Evolutionary conservation across 2,329 filamentous ascomycete genomes (phyloP).

Genomic region (Botrytis sinoallii): DNA sequence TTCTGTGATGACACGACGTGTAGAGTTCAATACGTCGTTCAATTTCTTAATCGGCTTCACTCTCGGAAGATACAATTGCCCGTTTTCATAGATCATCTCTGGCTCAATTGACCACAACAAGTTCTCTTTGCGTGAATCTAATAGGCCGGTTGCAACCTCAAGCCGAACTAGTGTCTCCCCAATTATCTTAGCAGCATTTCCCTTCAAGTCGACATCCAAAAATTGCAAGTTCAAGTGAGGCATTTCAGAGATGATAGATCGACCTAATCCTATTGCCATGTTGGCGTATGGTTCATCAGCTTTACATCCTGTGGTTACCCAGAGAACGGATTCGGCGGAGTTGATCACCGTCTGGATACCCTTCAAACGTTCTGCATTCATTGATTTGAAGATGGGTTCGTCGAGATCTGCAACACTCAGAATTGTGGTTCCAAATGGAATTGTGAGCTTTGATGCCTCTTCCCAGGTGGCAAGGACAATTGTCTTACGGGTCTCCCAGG

Average conservation of each 20-base stretch:
- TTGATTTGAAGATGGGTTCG: slow-evolving; percentile 26
- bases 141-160: not conserved
- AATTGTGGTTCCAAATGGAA: slow-evolving; percentile 17
- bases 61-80: slow-evolving; percentile 23
- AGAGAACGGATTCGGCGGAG: slow-evolving; percentile 23
- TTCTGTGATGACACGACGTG: slow-evolving; percentile 20
- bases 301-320: slow-evolving; percentile 23
- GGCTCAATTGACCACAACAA: slow-evolving; percentile 25
- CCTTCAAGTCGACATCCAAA: slow-evolving; percentile 22
- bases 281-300: slow-evolving; percentile 22
- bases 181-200: slow-evolving; percentile 19
- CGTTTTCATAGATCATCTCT: slow-evolving; percentile 23
- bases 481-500: not conserved
- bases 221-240: slow-evolving; percentile 26
- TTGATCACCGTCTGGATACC: slow-evolving; percentile 1
- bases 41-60: slow-evolving; percentile 15
- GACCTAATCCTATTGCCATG: slow-evolving; percentile 25
- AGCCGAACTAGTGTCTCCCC: slow-evolving; percentile 22
- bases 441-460: slow-evolving; percentile 6
- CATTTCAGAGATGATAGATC: slow-evolving; percentile 25
- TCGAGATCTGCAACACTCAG: slow-evolving; percentile 36
- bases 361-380: slow-evolving; percentile 5
- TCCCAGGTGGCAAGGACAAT: slow-evolving; percentile 12
- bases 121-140: slow-evolving; percentile 3
- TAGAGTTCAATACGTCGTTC: slow-evolving; percentile 25